These are phyloP conservation scores for Monosporascus sp. DNA, from an alignment of 2,329 filamentous ascomycete species.

Conservation along the genomic window DNA sequence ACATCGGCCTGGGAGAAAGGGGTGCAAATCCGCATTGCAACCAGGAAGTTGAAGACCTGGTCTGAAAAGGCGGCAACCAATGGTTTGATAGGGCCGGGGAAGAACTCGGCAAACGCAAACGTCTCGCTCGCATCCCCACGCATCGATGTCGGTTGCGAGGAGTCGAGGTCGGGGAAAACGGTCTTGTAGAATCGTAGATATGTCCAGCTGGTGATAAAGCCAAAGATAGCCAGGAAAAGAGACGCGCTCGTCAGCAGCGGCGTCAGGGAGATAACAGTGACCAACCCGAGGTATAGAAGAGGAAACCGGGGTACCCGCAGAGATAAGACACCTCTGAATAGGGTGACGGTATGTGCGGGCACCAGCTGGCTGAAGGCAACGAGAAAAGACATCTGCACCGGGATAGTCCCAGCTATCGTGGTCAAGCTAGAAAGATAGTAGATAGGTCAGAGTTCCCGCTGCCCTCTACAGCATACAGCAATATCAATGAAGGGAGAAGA, in stretches of 20 bases:
- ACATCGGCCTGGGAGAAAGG: conserved; percentile 82
- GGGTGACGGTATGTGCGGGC: conserved; percentile 91
- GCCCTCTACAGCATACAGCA: no score
- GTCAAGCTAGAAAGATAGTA: conserved; percentile 52
- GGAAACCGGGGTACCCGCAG: conserved; percentile 73
- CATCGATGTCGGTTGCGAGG: conserved; percentile 55
- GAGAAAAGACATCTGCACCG: conserved; percentile 87
- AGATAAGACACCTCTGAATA: conserved; percentile 83
- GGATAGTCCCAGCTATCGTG: conserved; percentile 81
- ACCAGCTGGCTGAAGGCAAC: conserved; percentile 97
- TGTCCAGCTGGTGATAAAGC: conserved; percentile 85
- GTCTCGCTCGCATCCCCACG: conserved; percentile 93
- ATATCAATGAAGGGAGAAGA: no score
- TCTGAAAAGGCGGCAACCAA: conserved; percentile 69
- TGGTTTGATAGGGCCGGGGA: conserved; percentile 78
- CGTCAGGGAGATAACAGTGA: conserved; percentile 58
- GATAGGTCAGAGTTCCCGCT: conserved; percentile 9
- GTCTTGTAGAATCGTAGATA: conserved; percentile 94
- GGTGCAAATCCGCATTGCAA: conserved; percentile 71
- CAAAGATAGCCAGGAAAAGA: conserved; percentile 71
- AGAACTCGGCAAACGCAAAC: conserved; percentile 93
- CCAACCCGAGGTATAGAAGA: conserved; percentile 67
- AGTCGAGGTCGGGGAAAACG: conserved; percentile 63
- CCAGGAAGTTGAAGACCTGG: conserved; percentile 67
- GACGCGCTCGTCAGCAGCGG: conserved; percentile 63